Percentiles rank a stretch among this genome's conserved stretches.
These are phyloP conservation scores for Aspergillus flavus DNA, from an alignment of 2,329 filamentous ascomycete genomes.

Conservation along the genomic window DNA sequence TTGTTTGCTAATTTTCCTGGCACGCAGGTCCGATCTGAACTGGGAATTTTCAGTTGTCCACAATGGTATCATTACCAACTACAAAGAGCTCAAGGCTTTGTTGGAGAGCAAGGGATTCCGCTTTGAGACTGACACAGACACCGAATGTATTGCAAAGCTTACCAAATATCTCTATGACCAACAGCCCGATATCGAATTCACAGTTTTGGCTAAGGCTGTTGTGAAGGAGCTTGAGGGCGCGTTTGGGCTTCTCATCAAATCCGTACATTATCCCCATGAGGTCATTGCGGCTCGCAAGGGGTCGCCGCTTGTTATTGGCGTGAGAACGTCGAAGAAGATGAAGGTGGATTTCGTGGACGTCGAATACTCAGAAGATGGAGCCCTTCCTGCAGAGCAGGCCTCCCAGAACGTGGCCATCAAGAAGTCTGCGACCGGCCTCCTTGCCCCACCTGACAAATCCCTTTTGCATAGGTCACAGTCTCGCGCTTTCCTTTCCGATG, in stretches of 20 bases:
- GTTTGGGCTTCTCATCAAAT: constrained; percentile 96
- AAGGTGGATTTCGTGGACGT: constrained; percentile 99
- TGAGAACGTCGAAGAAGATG: constrained; percentile 97
- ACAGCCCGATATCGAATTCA: constrained; percentile 93
- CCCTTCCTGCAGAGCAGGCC: constrained; percentile 88
- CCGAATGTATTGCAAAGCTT: constrained; percentile 98
- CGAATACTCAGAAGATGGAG: constrained; percentile 87
- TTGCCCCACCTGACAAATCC: constrained; percentile 94
- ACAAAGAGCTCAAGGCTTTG: constrained; percentile 97
- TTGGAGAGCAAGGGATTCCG: constrained; percentile 93
- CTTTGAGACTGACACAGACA: constrained; percentile 99
- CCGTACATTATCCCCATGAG: constrained; percentile 96
- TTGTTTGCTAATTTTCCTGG: background rate
- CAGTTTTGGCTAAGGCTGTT: constrained; percentile 92
- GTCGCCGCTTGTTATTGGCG: constrained; percentile 94
- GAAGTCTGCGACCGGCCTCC: constrained; percentile 74
- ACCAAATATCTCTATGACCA: constrained; percentile 97
- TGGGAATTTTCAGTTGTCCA: constrained; percentile 98
- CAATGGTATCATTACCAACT: constrained; percentile 99
- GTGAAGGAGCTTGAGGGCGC: constrained; percentile 98
- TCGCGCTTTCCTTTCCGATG: constrained; percentile 97
- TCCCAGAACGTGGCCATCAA: constrained; percentile 96
- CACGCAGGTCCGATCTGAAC: constrained; percentile 76
- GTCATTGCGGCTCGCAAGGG: constrained; percentile 98
- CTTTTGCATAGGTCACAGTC: constrained; percentile 98